Base-by-base conservation (phyloP, 2,329 filamentous ascomycete species). In the Alternaria sp. region DNA sequence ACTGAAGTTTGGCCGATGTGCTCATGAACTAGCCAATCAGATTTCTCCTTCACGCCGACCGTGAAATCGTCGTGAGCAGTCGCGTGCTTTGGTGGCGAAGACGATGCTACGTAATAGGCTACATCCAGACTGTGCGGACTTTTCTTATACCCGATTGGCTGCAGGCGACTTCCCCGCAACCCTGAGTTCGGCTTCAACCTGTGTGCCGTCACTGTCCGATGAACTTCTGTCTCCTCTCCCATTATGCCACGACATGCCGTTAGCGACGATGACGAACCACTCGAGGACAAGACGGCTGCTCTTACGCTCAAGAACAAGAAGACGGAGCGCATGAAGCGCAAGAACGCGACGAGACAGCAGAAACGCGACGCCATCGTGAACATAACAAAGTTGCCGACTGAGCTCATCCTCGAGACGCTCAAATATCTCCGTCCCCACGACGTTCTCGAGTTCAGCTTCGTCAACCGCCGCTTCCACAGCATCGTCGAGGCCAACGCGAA, bases 271-370 rank as follows among this genome's bases (percentile, higher is more conserved):
- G 75, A 80, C 5, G 83, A 83, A 58, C 82, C 83, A 6, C 77
- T 86, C 12, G 79, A 85, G 26, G 84, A 85, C 64, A 81, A 80
- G n/a, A 88, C 86, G 4, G 81, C 81, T 51, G 74, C 80, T 1
- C 77, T 88, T 13, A 72, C 80, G 1, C 79, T 86, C 23, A 82
- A 76, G 51, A 88, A 86, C 8, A 88, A 87, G 71, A 84, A 84
- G 57, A 87, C 83, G 6, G 82, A 85, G 68, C 83, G 86, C 30
- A 78, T 82, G 66, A 77, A 82, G 60, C 82, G 81, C 59, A 78
- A 78, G 68, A 81, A 78, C 61, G 71, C 69, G 5, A 71, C 69
- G 25, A 72, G 73, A 43, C 69, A 76, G 28, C 65, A 69, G 52
- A 70, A 77, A 30, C 75, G 67, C 17, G 76, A 79, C 28, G 74